Percentiles rank a stretch among this genome's conserved stretches.
Evolutionary conservation across 805 yeast genomes (phyloP).

Genomic region (Ascoidea rubescens): DNA sequence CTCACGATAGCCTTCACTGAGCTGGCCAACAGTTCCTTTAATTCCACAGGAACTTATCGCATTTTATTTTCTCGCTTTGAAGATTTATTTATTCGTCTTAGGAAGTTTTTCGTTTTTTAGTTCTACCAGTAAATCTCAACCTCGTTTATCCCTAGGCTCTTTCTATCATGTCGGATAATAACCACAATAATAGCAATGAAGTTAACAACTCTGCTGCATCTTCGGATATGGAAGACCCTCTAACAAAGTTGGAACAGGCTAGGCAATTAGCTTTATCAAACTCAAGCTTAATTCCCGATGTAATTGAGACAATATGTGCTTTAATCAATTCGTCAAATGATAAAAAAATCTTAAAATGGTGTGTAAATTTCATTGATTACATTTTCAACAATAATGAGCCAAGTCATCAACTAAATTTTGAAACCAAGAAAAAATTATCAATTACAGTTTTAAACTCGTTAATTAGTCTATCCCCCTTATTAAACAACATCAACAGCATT

Average conservation of each 20-base stretch:
- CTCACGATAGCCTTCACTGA: too few species aligned
- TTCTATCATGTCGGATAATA: too few species aligned
- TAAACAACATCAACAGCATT: too few species aligned
- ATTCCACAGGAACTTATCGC: too few species aligned
- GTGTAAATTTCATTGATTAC: background rate
- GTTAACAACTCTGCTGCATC: too few species aligned
- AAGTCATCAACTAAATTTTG: background rate
- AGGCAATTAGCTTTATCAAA: background rate
- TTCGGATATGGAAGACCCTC: background rate
- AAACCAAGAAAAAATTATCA: background rate
- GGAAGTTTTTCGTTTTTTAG: too few species aligned
- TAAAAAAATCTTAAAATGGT: background rate
- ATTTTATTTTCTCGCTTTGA: too few species aligned
- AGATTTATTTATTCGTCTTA: too few species aligned
- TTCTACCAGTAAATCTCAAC: too few species aligned
- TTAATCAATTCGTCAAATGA: background rate
- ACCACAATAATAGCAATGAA: too few species aligned
- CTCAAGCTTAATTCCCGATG: background rate
- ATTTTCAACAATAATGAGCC: background rate
- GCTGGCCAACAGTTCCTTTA: too few species aligned
- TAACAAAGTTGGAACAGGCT: background rate
- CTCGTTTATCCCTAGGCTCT: too few species aligned
- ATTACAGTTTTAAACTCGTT: background rate
- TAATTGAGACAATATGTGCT: background rate
- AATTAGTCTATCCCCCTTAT: background rate